Evolutionary conservation across 2,329 filamentous ascomycete genomes (phyloP).

Genomic region (Diaporthe longicolla): DNA sequence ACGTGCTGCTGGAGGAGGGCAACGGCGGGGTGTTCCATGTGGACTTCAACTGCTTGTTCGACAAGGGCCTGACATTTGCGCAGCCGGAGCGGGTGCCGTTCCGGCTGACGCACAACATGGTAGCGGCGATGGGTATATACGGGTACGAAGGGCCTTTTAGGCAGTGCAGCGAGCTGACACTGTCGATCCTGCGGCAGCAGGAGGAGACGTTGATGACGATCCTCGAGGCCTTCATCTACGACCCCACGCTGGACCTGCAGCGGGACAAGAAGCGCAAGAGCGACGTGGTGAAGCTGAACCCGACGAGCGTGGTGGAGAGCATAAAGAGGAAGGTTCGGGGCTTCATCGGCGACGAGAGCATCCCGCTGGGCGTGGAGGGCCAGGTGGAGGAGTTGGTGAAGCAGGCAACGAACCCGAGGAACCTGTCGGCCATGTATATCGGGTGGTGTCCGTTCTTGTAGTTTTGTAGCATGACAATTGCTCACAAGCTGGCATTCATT

Average conservation of each 20-base stretch:
- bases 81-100: slow-evolving; percentile 97
- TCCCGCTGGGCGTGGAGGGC: slow-evolving; percentile 93
- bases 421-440: slow-evolving; percentile 95
- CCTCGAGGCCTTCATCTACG: slow-evolving; percentile 95
- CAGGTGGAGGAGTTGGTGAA: slow-evolving; percentile 97
- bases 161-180: slow-evolving; percentile 89
- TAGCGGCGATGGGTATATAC: slow-evolving; percentile 95
- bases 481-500: neutral
- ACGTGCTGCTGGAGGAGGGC: slow-evolving; percentile 93
- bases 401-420: slow-evolving; percentile 84
- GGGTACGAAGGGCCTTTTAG: slow-evolving; percentile 95
- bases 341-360: slow-evolving; percentile 86
- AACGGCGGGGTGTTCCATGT: slow-evolving; percentile 97
- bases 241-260: slow-evolving; percentile 94
- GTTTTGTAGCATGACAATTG: slow-evolving; percentile 9
- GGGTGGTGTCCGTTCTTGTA: slow-evolving; percentile 82
- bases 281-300: slow-evolving; percentile 65
- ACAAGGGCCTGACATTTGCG: slow-evolving; percentile 95
- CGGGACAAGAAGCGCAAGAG: slow-evolving; percentile 73
- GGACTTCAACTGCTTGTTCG: slow-evolving; percentile 99
- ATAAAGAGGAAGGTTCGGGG: slow-evolving; percentile 91
- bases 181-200: slow-evolving; percentile 87
- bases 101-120: slow-evolving; percentile 98
- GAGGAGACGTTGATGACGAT: slow-evolving; percentile 98
- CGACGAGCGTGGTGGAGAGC: slow-evolving; percentile 85